Conservation (phyloP, 1,139 yeast species). For the Candida sanyaensis region DNA sequence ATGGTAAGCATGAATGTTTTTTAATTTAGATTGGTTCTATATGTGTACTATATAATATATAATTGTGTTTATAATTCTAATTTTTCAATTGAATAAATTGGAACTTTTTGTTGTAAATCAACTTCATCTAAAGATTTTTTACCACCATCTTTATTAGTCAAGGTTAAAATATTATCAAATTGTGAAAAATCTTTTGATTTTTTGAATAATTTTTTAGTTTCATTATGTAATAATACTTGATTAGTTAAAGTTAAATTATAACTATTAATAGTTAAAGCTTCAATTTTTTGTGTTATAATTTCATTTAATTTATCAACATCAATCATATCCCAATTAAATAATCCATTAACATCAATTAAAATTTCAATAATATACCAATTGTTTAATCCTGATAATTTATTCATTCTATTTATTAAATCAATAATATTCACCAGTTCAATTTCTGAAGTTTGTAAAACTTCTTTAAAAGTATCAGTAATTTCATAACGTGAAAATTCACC, state of each 20-base stretch:
- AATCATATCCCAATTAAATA: conserved; percentile 59
- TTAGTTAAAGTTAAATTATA: conserved; percentile 58
- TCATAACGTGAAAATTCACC: conserved; percentile 58
- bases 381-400: conserved; percentile 27
- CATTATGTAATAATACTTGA: conserved; percentile 39
- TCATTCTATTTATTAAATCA: conserved; percentile 34
- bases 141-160: conserved; percentile 26
- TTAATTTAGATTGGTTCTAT: too few species aligned
- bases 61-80: conserved; percentile 44
- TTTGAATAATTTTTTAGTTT: conserved; percentile 22
- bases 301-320: conserved; percentile 47
- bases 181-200: conserved; percentile 21
- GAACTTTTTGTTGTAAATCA: conserved; percentile 41
- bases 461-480: conserved; percentile 38
- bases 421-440: conserved; percentile 46
- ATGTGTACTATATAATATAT: too few species aligned
- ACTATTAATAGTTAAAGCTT: conserved; percentile 49
- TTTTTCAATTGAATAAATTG: conserved; percentile 55
- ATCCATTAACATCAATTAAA: conserved; percentile 72
- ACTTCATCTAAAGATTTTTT: conserved; percentile 29
- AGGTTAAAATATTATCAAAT: conserved; percentile 42
- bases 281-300: conserved; percentile 51
- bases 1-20: too few species aligned
- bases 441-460: conserved; percentile 20
- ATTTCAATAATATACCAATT: conserved; percentile 65